Evolutionary conservation across 768 basidiomycete species (phyloP).

Genomic region (Mycena chlorophos): DNA sequence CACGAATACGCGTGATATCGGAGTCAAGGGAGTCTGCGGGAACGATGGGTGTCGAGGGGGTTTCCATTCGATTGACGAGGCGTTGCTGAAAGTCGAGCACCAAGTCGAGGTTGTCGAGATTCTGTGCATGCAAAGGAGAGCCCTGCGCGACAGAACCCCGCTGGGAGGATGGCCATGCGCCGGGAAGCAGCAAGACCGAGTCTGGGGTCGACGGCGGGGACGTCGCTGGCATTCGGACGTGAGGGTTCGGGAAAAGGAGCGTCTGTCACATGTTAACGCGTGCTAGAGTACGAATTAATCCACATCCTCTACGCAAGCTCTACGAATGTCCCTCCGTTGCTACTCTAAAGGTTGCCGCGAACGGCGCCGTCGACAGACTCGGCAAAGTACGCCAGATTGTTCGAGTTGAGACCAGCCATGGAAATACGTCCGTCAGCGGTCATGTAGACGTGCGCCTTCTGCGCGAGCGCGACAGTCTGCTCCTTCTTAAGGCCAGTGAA

Average conservation of each 20-base stretch:
- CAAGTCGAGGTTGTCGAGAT: constrained; percentile 28
- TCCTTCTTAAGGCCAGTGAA: constrained; percentile 82
- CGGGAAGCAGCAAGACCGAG: constrained; percentile 35
- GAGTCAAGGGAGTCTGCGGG: constrained; percentile 22
- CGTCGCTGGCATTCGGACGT: neutral
- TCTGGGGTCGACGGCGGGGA: neutral
- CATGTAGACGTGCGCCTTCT: constrained; percentile 92
- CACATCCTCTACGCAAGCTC: neutral
- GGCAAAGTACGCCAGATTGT: constrained; percentile 89
- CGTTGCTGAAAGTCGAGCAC: constrained; percentile 30
- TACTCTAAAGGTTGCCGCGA: constrained; percentile 63
- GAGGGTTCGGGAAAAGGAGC: neutral
- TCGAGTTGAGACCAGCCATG: constrained; percentile 85
- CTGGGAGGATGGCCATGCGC: constrained; percentile 44
- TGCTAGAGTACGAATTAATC: too few species aligned
- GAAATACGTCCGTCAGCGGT: constrained; percentile 92
- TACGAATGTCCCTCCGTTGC: neutral
- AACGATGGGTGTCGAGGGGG: constrained; percentile 11
- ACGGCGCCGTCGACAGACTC: constrained; percentile 83
- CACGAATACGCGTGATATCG: constrained; percentile 25
- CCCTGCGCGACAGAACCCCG: constrained; percentile 26
- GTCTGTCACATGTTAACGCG: neutral
- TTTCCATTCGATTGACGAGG: constrained; percentile 21
- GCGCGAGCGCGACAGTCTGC: constrained; percentile 80
- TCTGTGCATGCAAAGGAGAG: constrained; percentile 8